Percentiles rank a stretch among this genome's conserved stretches.
These are phyloP conservation scores for Apium graveolens DNA, from an alignment of 129 eudicot species.

Conservation along the genomic window DNA sequence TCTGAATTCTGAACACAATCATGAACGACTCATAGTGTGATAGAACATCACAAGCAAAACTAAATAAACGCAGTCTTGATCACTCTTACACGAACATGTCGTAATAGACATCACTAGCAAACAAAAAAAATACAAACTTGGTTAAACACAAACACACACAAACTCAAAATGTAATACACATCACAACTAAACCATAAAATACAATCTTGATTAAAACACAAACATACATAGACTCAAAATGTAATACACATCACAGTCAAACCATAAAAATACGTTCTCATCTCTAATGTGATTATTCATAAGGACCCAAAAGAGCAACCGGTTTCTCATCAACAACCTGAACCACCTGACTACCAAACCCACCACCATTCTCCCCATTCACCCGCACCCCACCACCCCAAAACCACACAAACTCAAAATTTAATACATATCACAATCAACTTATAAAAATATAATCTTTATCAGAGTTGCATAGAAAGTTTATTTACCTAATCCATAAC, in stretches of 20 bases:
- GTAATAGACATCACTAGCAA: not conserved
- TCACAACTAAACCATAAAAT: not conserved
- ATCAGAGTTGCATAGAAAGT: conserved; percentile 4
- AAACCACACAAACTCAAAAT: not conserved
- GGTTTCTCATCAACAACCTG: no score
- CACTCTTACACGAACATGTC: not conserved
- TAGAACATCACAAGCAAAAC: not conserved
- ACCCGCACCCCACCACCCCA: no score
- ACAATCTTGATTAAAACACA: no score
- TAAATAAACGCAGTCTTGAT: not conserved
- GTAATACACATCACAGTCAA: not conserved
- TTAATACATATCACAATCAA: not conserved
- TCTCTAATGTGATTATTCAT: no score
- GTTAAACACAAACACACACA: not conserved
- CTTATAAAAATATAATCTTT: not conserved
- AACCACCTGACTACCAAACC: no score
- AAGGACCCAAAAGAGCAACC: no score
- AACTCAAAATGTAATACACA: not conserved
- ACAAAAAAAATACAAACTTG: not conserved
- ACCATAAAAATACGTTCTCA: not conserved
- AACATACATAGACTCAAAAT: no score
- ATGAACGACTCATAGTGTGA: not conserved
- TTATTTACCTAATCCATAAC: conserved; percentile 16
- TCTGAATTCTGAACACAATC: not conserved
- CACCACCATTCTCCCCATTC: no score